phyloP scores from a whole-genome alignment of 164 flowering plant genomes.

The Tetrastigma voinierianum region DNA sequence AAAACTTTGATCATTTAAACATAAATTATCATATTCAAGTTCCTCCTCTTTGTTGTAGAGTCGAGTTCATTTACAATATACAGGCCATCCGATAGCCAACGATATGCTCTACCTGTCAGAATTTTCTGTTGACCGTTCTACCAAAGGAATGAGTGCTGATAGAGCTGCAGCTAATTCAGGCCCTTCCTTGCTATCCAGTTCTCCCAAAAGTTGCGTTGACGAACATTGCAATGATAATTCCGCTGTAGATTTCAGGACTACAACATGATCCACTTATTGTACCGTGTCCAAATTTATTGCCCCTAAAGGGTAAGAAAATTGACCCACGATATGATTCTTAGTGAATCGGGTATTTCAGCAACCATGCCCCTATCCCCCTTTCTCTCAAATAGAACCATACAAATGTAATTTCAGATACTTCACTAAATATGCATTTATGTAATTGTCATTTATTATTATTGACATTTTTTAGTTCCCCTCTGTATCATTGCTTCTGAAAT shows the following conservation, averaged over 20 bases:
- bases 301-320: constrained; percentile 75
- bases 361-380: too few relatives aligned
- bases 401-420: too few relatives aligned
- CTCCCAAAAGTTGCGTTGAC: constrained; percentile 10
- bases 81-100: constrained; percentile 93
- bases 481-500: neutral
- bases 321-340: neutral
- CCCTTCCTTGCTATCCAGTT: constrained; percentile 14
- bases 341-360: neutral
- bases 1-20: too few relatives aligned
- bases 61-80: constrained; percentile 78
- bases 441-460: too few relatives aligned
- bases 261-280: constrained; percentile 94
- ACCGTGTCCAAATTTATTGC: constrained; percentile 90
- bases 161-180: constrained; percentile 41
- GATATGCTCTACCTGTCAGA: constrained; percentile 74
- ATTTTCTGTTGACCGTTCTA: constrained; percentile 34
- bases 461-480: neutral
- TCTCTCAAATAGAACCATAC: too few relatives aligned
- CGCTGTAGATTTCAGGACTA: constrained; percentile 51
- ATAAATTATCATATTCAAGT: too few relatives aligned
- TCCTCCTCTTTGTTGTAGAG: constrained; percentile 41
- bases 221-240: constrained; percentile 22
- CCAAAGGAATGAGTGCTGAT: constrained; percentile 50
- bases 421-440: too few relatives aligned